Evolutionary conservation across 2,329 filamentous ascomycete genomes (phyloP), one percentile per base, ranked within the genome.

Genomic region (Didymella lethalis): DNA sequence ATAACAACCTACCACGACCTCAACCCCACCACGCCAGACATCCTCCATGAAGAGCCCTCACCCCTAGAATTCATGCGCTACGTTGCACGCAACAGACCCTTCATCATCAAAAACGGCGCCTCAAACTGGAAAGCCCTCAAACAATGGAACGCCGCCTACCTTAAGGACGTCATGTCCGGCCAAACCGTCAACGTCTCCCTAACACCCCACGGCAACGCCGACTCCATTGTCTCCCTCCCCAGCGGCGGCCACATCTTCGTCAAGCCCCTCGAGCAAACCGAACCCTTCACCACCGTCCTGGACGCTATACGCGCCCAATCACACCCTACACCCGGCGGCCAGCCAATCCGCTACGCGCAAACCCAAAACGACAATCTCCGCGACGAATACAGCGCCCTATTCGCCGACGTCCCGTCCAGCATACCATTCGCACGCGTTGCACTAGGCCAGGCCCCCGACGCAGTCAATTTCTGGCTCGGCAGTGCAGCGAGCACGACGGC

Each of bases 351-450:
- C 68, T 93, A 93, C 76, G 88, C 89, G 1, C 91, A 93, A 77
- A 92, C 90, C 36, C 90, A 95, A 80, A 93, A 95, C 72, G 90
- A 94, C 75, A 95, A 94, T 70, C 83, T 95, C 20, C 86, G 88
- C 2, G 82, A 87, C 59, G 92, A 95, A 75, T 95, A 93, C 73
- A 63, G 79, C 0, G 68, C 81, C 0, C 82, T 95, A 2, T 87
- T 88, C 70, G 69, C 79, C 0, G 84, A 91, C 64, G 85, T 92
- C 0, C 88, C 87, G 11, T 75, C 75, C 2, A 83, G 85, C 54
- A 87, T 94, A 46, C 84, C 89, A 1, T 95, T 90, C 73, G 91
- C 90, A 0, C 85, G 88, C 28, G 87, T 92, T 61, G 90, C 90
- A 0, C 84, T 94, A 0, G 80, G 84, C 38, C 81, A 83, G 48